Base-by-base conservation (phyloP, 208 protist species). In the Borovskyia barvae region DNA sequence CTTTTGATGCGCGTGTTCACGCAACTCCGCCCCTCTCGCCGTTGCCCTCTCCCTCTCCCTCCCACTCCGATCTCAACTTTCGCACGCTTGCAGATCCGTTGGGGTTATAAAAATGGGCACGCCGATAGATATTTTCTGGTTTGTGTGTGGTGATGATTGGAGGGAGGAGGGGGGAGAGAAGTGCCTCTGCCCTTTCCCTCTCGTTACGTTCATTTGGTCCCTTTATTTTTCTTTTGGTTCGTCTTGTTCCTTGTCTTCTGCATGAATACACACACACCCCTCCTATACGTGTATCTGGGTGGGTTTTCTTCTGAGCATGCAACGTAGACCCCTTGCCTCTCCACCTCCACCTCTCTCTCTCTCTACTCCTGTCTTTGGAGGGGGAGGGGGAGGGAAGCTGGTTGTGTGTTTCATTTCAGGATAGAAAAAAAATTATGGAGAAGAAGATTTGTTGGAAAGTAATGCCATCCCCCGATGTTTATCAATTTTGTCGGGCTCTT, bases 401-500 rank as follows among this genome's bases (percentile, higher is more conserved):
- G 36, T 41, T 1, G 41, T 26, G 2, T 8, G 22, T 14, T 19
- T n/a, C 6, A 2, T 51, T 19, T 0, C 39, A 17, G 3, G 25
- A 19, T 37, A 53, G 48, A 35, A 32, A 35, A 41, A 6, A 36
- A 35, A 53, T 3, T 24, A 35, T 5, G 11, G 20, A 45, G 8
- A 12, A 45, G 8, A 45, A 45, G n/a, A n/a, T n/a, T n/a, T n/a
- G n/a, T n/a, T n/a, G n/a, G n/a, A n/a, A n/a, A n/a, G n/a, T n/a
- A n/a, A n/a, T n/a, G n/a, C n/a, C n/a, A n/a, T n/a, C n/a, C n/a
- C n/a, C n/a, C n/a, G n/a, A 58, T 66, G 39, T 36, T 52, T 61
- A 56, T 57, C 15, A 19, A 43, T 58, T 5, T 59, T 32, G 14
- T 64, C 25, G 25, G 30, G n/a, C 24, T 14, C 30, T 35, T 20